Percentiles rank a stretch among this genome's conserved stretches.
Evolutionary conservation across 2,329 filamentous ascomycete species (phyloP).

Genomic region (Aureobasidium sp.): DNA sequence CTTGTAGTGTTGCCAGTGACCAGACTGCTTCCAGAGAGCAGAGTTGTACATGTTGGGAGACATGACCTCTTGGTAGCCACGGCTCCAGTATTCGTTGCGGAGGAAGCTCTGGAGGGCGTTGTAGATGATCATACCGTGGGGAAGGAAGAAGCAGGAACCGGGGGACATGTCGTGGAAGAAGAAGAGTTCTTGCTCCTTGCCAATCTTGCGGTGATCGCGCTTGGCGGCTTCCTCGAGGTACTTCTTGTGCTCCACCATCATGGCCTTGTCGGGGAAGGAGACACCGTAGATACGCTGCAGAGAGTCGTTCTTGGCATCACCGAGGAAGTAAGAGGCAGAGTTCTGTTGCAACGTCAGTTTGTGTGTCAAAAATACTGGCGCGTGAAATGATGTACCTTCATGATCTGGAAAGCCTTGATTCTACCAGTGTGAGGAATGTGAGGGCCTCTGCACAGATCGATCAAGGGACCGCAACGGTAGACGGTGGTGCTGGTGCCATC

Average conservation of each 20-base stretch:
- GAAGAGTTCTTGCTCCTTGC: slow-evolving; percentile 92
- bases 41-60: slow-evolving; percentile 96
- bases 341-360: slow-evolving; percentile 40
- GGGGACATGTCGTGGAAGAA: slow-evolving; percentile 95
- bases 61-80: slow-evolving; percentile 90
- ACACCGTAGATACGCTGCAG: slow-evolving; percentile 95
- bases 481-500: slow-evolving; percentile 90
- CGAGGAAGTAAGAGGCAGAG: slow-evolving; percentile 83
- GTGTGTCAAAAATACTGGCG: background rate
- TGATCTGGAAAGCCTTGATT: slow-evolving; percentile 90
- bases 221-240: slow-evolving; percentile 97
- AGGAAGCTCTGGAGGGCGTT: slow-evolving; percentile 79
- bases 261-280: slow-evolving; percentile 94
- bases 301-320: slow-evolving; percentile 87
- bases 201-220: slow-evolving; percentile 89
- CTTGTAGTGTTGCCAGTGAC: slow-evolving; percentile 89
- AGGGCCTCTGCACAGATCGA: slow-evolving; percentile 91
- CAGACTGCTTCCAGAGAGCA: slow-evolving; percentile 86
- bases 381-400: slow-evolving; percentile 51
- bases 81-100: slow-evolving; percentile 81
- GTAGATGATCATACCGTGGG: slow-evolving; percentile 88
- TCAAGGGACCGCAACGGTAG: slow-evolving; percentile 86
- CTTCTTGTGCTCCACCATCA: slow-evolving; percentile 85
- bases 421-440: slow-evolving; percentile 90
- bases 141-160: slow-evolving; percentile 85